phyloP scores from a whole-genome alignment of 192 early-diverging fungal genomes.

The Coemansia sp. region DNA sequence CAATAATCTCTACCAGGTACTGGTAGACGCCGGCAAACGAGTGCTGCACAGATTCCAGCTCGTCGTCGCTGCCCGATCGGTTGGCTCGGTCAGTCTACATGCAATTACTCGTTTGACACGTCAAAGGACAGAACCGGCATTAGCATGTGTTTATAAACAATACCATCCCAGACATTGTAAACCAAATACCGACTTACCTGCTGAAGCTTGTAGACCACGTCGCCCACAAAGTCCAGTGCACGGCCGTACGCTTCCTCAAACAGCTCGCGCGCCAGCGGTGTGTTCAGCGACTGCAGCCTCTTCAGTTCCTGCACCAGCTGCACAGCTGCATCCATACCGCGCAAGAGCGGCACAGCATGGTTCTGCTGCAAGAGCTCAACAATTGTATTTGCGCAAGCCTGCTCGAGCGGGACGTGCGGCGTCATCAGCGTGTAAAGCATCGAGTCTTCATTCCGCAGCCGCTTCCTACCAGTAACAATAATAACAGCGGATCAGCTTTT shows the following conservation, averaged over 20 bases:
- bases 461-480: slow-evolving; percentile 29
- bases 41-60: slow-evolving; percentile 16
- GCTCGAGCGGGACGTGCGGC: slow-evolving; percentile 19
- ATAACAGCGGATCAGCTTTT: no score
- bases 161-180: neutral
- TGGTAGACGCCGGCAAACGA: slow-evolving; percentile 46
- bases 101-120: no score
- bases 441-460: slow-evolving; percentile 23
- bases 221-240: slow-evolving; percentile 38
- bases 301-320: slow-evolving; percentile 41
- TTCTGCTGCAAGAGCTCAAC: slow-evolving; percentile 9
- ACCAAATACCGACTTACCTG: slow-evolving; percentile 14
- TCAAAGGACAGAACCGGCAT: no score
- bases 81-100: slow-evolving; percentile 22
- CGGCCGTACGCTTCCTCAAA: slow-evolving; percentile 29
- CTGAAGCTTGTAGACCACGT: slow-evolving; percentile 19
- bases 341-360: slow-evolving; percentile 11
- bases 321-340: slow-evolving; percentile 28
- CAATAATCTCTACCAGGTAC: slow-evolving; percentile 42
- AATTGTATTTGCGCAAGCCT: slow-evolving; percentile 12
- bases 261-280: slow-evolving; percentile 10
- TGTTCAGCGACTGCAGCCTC: slow-evolving; percentile 18
- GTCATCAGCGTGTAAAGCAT: slow-evolving; percentile 5
- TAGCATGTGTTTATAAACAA: neutral
- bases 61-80: neutral